Percentiles rank a stretch among this genome's conserved stretches.
Evolutionary conservation across 2,329 filamentous ascomycete genomes (phyloP).

Genomic region (Colletotrichum karsti): DNA sequence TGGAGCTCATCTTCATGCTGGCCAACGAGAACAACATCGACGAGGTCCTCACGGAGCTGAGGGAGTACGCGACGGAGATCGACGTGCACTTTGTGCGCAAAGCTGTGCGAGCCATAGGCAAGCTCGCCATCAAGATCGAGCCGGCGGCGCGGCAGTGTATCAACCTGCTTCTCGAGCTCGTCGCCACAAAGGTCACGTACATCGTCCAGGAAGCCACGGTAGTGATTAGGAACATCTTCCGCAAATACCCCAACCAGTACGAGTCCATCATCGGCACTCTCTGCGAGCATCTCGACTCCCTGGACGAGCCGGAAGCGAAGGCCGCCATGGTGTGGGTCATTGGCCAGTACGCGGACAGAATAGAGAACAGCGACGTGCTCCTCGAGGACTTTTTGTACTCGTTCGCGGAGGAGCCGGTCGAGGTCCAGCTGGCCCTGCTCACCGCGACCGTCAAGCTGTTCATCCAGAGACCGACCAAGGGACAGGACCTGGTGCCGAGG

Average conservation of each 20-base stretch:
- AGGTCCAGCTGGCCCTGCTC: conserved; percentile 92
- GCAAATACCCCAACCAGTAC: conserved; percentile 98
- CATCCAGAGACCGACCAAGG: conserved; percentile 95
- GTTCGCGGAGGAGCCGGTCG: conserved; percentile 92
- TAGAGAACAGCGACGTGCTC: conserved; percentile 94
- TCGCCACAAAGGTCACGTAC: conserved; percentile 97
- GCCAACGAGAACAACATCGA: conserved; percentile 95
- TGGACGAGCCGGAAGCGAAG: conserved; percentile 98
- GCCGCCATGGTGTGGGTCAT: conserved; percentile 99
- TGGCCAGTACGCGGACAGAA: conserved; percentile 95
- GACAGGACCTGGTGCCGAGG: conserved; percentile 90
- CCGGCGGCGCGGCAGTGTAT: conserved; percentile 92
- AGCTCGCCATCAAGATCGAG: conserved; percentile 98
- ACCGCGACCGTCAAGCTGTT: conserved; percentile 98
- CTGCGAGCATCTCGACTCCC: conserved; percentile 93
- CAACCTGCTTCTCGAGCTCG: conserved; percentile 88
- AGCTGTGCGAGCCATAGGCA: conserved; percentile 95
- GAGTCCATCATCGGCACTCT: conserved; percentile 96
- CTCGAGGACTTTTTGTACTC: conserved; percentile 95
- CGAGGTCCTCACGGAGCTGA: conserved; percentile 90
- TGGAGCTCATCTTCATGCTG: conserved; percentile 99
- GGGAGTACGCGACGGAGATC: conserved; percentile 98
- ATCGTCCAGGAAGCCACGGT: conserved; percentile 99
- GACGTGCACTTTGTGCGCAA: conserved; percentile 99
- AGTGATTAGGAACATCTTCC: conserved; percentile 98